Conservation (phyloP, 371 early-diverging fungal genomes). For the Catenaria anguillulae region DNA sequence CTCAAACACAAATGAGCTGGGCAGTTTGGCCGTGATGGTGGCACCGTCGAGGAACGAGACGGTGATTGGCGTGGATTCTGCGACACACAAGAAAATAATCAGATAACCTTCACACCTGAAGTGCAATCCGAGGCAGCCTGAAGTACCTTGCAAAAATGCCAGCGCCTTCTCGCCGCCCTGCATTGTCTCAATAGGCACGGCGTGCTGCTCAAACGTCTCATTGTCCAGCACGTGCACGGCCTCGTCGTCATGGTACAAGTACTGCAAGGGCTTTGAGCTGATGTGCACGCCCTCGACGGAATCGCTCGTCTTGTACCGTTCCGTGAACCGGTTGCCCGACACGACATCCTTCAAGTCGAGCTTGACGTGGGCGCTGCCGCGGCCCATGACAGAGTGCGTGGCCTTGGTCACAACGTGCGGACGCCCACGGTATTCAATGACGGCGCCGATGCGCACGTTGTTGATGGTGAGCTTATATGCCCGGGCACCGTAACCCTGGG, state of each 20-base stretch:
- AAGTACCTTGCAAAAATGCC: neutral
- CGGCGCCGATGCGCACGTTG: neutral
- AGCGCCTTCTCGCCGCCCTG: slow-evolving; percentile 4
- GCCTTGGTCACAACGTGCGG: slow-evolving; percentile 8
- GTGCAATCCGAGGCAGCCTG: too few species aligned
- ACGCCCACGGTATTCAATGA: slow-evolving; percentile 3
- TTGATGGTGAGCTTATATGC: slow-evolving; percentile 5
- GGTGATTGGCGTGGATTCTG: slow-evolving; percentile 6
- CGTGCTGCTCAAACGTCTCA: slow-evolving; percentile 6
- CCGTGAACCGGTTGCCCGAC: neutral
- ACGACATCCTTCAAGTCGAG: slow-evolving; percentile 8
- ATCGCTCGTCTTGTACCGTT: slow-evolving; percentile 6
- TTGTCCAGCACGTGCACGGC: slow-evolving; percentile 1
- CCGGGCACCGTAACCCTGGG: neutral
- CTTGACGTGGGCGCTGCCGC: slow-evolving; percentile 9
- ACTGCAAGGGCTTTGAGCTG: neutral
- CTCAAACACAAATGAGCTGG: neutral
- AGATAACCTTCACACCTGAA: too few species aligned
- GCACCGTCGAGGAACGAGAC: slow-evolving; percentile 4
- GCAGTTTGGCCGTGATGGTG: slow-evolving; percentile 7
- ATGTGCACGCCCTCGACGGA: slow-evolving; percentile 7
- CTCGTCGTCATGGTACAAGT: slow-evolving; percentile 6
- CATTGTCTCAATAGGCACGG: neutral
- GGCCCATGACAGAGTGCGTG: slow-evolving; percentile 3
- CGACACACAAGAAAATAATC: too few species aligned